phyloP scores from a whole-genome alignment of 768 basidiomycete genomes.

The Tremella mesenterica region DNA sequence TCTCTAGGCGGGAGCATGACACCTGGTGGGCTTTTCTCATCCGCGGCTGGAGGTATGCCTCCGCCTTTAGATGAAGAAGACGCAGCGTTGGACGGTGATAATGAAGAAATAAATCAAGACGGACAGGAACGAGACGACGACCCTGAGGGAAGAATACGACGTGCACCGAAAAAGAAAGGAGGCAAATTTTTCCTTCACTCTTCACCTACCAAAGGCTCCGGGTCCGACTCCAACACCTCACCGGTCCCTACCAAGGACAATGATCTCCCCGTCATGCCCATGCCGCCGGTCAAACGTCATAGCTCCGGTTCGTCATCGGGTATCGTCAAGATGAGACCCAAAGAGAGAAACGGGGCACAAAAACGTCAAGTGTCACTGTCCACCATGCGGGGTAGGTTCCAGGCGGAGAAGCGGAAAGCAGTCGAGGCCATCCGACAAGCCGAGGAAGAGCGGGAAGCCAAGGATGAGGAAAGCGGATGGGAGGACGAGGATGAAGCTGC shows the following conservation, averaged over 20 bases:
- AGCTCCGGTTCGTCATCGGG: conserved; percentile 24
- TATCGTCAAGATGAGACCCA: not conserved
- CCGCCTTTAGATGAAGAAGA: conserved; percentile 21
- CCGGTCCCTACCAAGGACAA: conserved; percentile 3
- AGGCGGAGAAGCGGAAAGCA: conserved; percentile 34
- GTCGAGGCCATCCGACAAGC: conserved; percentile 21
- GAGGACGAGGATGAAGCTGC: conserved; percentile 30
- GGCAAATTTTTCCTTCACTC: conserved; percentile 43
- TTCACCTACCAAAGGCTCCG: conserved; percentile 29
- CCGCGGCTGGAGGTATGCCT: conserved; percentile 9
- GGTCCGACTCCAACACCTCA: conserved; percentile 17
- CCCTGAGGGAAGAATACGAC: not conserved
- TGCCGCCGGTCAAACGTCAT: conserved; percentile 8
- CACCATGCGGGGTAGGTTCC: conserved; percentile 38
- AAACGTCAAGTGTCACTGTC: conserved; percentile 39
- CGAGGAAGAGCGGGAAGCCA: conserved; percentile 21
- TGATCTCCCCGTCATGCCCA: not conserved
- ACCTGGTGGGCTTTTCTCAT: conserved; percentile 11
- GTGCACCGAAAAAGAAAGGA: conserved; percentile 23
- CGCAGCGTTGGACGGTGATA: conserved; percentile 15
- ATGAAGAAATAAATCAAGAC: conserved; percentile 10
- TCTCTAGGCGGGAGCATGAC: conserved; percentile 36
- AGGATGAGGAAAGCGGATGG: conserved; percentile 37
- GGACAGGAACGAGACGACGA: not conserved
- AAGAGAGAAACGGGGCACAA: not conserved